Conservation (phyloP, 2,329 filamentous ascomycete genomes). For the Aspergillus felis region DNA sequence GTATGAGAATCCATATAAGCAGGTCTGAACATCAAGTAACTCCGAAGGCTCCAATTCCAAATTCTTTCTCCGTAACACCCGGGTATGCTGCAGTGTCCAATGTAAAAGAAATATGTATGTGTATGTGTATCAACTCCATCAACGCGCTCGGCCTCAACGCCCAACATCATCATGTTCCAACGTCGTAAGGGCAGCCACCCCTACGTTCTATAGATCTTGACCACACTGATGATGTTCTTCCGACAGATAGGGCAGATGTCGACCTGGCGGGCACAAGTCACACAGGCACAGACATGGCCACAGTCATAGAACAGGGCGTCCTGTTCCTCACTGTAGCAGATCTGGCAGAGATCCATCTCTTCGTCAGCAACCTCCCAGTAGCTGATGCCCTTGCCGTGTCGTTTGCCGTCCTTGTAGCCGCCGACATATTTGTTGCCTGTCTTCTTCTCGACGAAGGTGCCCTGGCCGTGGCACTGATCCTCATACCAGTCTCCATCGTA, state of each 20-base stretch:
- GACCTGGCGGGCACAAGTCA: constrained; percentile 56
- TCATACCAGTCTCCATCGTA: constrained; percentile 47
- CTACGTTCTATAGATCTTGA: constrained; percentile 54
- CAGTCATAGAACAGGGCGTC: constrained; percentile 61
- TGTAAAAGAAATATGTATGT: constrained; percentile 9
- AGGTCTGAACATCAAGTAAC: neutral
- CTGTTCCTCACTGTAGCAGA: constrained; percentile 59
- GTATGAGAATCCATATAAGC: neutral
- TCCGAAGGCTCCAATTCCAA: neutral
- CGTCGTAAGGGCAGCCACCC: neutral
- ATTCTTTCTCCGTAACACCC: constrained; percentile 7
- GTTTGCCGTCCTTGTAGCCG: constrained; percentile 58
- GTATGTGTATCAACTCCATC: constrained; percentile 1
- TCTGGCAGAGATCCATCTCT: constrained; percentile 56
- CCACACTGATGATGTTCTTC: constrained; percentile 52
- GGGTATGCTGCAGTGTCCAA: constrained; percentile 18
- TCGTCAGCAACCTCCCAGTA: constrained; percentile 61
- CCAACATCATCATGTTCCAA: neutral
- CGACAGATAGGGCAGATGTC: constrained; percentile 60
- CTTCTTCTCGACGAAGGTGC: constrained; percentile 52
- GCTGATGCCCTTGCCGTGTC: constrained; percentile 59
- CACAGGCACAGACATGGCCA: constrained; percentile 60
- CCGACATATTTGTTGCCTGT: constrained; percentile 60
- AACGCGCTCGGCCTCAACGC: neutral
- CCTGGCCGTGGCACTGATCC: constrained; percentile 51